A percentile compares a stretch with the other conserved stretches of the same genome.
These are phyloP conservation scores for Hymenoscyphus albidus DNA, from an alignment of 2,329 filamentous ascomycete genomes.

Conservation along the genomic window DNA sequence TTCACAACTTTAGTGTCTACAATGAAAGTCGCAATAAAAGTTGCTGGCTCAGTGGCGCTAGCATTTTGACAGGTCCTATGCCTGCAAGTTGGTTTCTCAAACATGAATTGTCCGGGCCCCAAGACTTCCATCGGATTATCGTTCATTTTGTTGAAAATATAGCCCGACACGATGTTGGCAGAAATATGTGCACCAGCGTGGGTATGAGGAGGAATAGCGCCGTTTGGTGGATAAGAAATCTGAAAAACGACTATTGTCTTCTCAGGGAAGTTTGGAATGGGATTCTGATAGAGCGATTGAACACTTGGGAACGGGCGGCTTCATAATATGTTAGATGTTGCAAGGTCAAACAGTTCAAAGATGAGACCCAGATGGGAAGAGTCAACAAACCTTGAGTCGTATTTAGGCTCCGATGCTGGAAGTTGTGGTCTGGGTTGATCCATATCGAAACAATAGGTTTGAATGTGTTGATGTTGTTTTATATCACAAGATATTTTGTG, in stretches of 20 bases:
- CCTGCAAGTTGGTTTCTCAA: constrained; percentile 46
- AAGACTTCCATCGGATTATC: constrained; percentile 35
- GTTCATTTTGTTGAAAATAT: constrained; percentile 47
- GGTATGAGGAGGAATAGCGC: constrained; percentile 43
- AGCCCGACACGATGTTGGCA: constrained; percentile 40
- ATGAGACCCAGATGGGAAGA: neutral
- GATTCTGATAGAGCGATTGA: too few relatives aligned
- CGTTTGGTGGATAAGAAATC: constrained; percentile 36
- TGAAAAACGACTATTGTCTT: constrained; percentile 41
- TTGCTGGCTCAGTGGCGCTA: constrained; percentile 39
- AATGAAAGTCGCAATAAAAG: constrained; percentile 40
- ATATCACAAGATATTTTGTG: too few relatives aligned
- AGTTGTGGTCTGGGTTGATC: constrained; percentile 6
- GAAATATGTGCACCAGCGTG: constrained; percentile 43
- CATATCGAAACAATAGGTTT: neutral
- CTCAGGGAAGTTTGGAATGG: constrained; percentile 39
- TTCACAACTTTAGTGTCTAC: constrained; percentile 41
- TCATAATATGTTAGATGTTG: neutral
- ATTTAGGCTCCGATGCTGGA: constrained; percentile 13
- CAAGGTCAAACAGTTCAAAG: neutral
- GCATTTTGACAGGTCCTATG: constrained; percentile 45
- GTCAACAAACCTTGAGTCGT: constrained; percentile 9
- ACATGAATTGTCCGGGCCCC: constrained; percentile 38
- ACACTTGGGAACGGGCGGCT: constrained; percentile 14
- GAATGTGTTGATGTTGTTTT: too few relatives aligned